Evolutionary conservation across 441 rosid species (phyloP).

Genomic region (Populus trichocarpa): DNA sequence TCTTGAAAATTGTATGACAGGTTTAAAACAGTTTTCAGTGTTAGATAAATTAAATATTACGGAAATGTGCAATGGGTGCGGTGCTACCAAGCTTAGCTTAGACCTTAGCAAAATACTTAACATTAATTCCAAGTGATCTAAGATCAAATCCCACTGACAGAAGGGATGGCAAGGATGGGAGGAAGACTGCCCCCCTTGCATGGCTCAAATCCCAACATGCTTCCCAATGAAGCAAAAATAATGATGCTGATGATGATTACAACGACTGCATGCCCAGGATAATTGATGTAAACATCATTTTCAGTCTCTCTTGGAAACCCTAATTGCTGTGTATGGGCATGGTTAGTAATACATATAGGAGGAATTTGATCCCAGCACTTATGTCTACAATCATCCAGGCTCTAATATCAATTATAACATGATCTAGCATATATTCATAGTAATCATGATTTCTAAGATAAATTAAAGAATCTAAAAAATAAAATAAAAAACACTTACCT

Average conservation of each 20-base stretch:
- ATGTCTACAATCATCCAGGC: background rate
- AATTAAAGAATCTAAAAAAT: background rate
- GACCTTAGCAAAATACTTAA: too few species aligned
- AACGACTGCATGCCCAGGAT: background rate
- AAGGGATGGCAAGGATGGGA: background rate
- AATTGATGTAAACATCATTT: background rate
- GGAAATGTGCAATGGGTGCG: background rate
- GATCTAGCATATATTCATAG: background rate
- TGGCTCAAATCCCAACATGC: background rate
- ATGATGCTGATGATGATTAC: too few species aligned
- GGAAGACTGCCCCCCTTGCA: background rate
- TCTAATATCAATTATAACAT: background rate
- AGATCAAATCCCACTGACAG: background rate
- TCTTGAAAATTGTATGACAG: background rate
- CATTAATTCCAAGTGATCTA: background rate
- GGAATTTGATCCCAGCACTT: too few species aligned
- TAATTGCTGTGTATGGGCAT: background rate
- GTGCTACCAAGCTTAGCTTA: too few species aligned
- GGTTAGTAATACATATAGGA: background rate
- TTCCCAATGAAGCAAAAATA: background rate
- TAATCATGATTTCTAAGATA: background rate
- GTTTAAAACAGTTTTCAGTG: background rate
- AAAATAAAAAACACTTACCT: constrained; percentile 32
- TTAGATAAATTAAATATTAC: background rate
- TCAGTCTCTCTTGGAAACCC: background rate